Base-by-base conservation (phyloP, 1,284 basidiomycete genomes). In the Agroathelia rolfsii region DNA sequence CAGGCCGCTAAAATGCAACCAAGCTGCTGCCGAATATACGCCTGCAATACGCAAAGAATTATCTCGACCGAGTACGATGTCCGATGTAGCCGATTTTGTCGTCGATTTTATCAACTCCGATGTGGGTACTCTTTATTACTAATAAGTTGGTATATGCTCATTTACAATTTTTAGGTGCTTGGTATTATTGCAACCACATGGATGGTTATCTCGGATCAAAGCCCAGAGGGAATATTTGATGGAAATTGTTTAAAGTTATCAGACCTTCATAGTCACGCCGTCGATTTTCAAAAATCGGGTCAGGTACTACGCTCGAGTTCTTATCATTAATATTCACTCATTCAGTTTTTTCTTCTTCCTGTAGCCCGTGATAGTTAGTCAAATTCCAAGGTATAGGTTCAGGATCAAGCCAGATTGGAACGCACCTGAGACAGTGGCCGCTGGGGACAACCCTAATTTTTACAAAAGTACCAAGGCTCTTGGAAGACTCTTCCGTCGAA, bases 31-130 rank as follows among this genome's bases (percentile, higher is more conserved):
- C 2, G 49, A 52, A n/a, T 83, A 83, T 41, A 44, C 51, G 7
- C 56, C 70, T 1, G 69, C 69, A 0, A 44, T 49, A 7, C 67
- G 55, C 42, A 70, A 67, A 35, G 29, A 60, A 3, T 49, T 84
- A 1, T 48, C 64, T 26, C 66, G 66, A 18, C 64, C 58, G 21
- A 75, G 69, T 50, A 81, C 64, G 7, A 80, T 77, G 62, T 56
- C 48, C 11, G 86, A 80, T 52, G 75, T 84, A 2, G 75, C 72
- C 2, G 71, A 82, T 29, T 86, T 85, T 46, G 69, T 85, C 10
- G 63, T 78, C 32, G 75, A 83, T 37, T 84, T 72, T 39, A 76
- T 81, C 40, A 72, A 61, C 43, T 76, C 67, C 32, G 77, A 83
- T 48, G 72, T 76, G 38, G 34, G 64, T 42, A 3, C 19, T 22